Conservation (phyloP, 768 basidiomycete species). For the Boletus pseudopeckii region DNA sequence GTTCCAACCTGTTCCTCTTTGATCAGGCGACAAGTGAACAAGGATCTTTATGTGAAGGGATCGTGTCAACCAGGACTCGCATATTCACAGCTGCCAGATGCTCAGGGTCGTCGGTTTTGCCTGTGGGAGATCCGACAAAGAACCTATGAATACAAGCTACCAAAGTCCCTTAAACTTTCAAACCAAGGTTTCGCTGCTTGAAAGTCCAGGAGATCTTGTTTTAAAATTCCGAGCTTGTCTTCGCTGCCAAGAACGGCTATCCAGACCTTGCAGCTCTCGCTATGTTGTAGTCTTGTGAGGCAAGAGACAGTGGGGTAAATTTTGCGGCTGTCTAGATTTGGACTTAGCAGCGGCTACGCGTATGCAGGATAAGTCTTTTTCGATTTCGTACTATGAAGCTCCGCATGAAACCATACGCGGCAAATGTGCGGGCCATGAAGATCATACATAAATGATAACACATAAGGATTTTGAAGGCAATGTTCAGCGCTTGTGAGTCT, state of each 20-base stretch:
- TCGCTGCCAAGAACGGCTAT: not conserved
- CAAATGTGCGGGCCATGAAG: no score
- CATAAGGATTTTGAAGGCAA: no score
- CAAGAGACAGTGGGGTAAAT: no score
- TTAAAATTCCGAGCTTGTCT: not conserved
- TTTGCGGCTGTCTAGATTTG: no score
- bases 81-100: not conserved
- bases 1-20: not conserved
- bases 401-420: no score
- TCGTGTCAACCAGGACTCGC: not conserved
- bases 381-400: no score
- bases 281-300: no score
- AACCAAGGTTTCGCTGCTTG: not conserved
- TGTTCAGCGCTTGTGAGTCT: no score
- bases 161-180: not conserved
- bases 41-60: not conserved
- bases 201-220: not conserved
- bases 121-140: not conserved
- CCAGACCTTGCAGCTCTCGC: not conserved
- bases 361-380: no score
- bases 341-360: no score
- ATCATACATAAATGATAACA: no score
- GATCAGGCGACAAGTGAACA: not conserved
- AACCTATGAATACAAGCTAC: not conserved
- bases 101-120: no score